Percentiles rank a stretch among this genome's conserved stretches.
Conservation (phyloP, 2,329 filamentous ascomycete genomes). For the Fusarium sororula region DNA sequence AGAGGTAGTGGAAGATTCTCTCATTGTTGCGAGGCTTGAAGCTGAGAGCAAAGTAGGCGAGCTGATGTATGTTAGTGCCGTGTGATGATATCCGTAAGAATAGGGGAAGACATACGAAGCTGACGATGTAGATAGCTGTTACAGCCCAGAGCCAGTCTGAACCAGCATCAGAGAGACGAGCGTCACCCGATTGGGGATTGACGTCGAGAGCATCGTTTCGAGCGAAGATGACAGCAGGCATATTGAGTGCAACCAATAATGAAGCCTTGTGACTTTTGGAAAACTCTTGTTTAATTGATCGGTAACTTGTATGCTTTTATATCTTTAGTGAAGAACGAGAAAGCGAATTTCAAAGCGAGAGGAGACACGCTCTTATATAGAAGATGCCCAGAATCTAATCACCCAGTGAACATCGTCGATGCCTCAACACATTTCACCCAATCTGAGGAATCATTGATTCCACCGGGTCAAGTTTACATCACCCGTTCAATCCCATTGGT, state of each 20-base stretch:
- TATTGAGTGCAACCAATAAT: slow-evolving; percentile 27
- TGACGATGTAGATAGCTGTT: slow-evolving; percentile 57
- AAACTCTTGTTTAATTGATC: not conserved
- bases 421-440: not conserved
- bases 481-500: slow-evolving; percentile 19
- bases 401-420: slow-evolving; percentile 1
- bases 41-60: slow-evolving; percentile 53
- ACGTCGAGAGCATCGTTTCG: slow-evolving; percentile 58
- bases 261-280: not conserved
- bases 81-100: not conserved
- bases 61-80: slow-evolving; percentile 42
- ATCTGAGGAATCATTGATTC: not conserved
- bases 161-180: slow-evolving; percentile 55
- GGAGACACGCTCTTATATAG: slow-evolving; percentile 10
- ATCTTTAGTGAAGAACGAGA: not conserved
- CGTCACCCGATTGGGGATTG: slow-evolving; percentile 55
- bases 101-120: slow-evolving; percentile 51
- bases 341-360: not conserved
- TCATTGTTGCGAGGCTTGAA: slow-evolving; percentile 57
- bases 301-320: not conserved
- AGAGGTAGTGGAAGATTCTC: slow-evolving; percentile 66
- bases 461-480: not conserved
- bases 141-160: slow-evolving; percentile 66
- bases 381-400: not conserved
- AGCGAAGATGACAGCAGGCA: slow-evolving; percentile 44